phyloP scores from a whole-genome alignment of 139 green algal species.

The Chlorella sp. region DNA sequence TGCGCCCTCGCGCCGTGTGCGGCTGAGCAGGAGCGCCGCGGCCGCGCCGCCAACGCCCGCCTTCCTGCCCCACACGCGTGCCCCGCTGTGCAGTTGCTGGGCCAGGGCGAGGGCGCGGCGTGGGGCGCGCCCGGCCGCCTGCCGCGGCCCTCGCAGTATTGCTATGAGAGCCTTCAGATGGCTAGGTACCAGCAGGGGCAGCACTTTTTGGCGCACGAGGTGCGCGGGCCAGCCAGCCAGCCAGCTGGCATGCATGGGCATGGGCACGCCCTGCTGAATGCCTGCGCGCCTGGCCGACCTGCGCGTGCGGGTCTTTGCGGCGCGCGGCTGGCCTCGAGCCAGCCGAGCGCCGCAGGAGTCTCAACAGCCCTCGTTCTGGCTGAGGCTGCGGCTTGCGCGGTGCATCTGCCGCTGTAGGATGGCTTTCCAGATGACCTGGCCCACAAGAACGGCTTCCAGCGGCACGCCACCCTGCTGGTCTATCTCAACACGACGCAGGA shows the following conservation, averaged over 20 bases:
- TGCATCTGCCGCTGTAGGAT: constrained; percentile 44
- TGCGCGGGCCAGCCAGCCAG: too few species aligned
- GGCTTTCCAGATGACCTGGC: constrained; percentile 62
- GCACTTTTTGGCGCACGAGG: constrained; percentile 73
- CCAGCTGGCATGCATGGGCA: too few species aligned
- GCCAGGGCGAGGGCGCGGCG: constrained; percentile 11
- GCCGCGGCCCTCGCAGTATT: constrained; percentile 55
- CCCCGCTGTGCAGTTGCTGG: constrained; percentile 35
- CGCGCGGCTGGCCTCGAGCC: too few species aligned
- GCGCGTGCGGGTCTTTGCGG: too few species aligned
- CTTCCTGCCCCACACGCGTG: not conserved
- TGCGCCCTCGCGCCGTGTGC: not conserved
- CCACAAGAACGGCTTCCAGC: constrained; percentile 71
- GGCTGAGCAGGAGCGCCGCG: not conserved
- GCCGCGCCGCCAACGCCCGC: not conserved
- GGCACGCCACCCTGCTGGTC: constrained; percentile 73
- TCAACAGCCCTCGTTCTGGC: too few species aligned
- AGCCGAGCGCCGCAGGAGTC: too few species aligned
- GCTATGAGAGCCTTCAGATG: constrained; percentile 70
- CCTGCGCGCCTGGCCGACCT: too few species aligned
- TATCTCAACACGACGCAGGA: constrained; percentile 44
- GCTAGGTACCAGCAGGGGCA: constrained; percentile 61
- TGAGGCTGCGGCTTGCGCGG: too few species aligned
- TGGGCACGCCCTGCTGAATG: too few species aligned
- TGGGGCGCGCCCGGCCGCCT: constrained; percentile 54